Base-by-base conservation (phyloP, 2,329 filamentous ascomycete species). In the Cryphonectria japonica region DNA sequence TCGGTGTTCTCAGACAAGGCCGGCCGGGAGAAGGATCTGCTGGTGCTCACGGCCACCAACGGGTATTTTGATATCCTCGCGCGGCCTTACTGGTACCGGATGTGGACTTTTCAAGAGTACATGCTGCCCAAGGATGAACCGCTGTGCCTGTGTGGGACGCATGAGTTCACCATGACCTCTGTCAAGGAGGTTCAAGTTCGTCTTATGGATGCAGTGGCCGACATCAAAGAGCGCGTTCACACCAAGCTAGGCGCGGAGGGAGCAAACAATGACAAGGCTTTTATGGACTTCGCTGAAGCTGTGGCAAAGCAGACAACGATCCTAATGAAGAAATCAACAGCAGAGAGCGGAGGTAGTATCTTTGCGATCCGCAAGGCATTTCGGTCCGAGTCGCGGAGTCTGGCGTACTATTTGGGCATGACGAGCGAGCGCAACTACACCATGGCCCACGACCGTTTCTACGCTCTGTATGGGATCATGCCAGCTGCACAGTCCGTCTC, bases 81-180 rank as follows among this genome's bases (percentile, higher is more conserved):
- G 9, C 11, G n/a, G 32, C 37, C 60, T 3, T 69, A 69, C 50
- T 69, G 60, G 67, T 37, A 54, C 34, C 67, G 59, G 16, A 19
- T 69, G 41, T 69, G 67, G 61, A 69, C 67, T 4, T 69, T 64
- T 16, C 67, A 69, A 22, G 66, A 68, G 50, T 69, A 54, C 60
- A n/a, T 65, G 50, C n/a, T 69, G 37, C 67, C 67, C 34, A 41
- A n/a, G 14, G 50, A 43, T 19, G 67, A 59, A 7, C 59, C 67
- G 26, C 8, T 69, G 19, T 65, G 59, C 32, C 13, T 54, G 29
- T 69, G 67, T 14, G 67, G 67, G 37, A 50, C 39, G n/a, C 62
- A 65, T 13, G 39, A 46, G 14, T 46, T 65, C 37, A 22, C n/a
- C 29, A 59, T 59, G 65, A 19, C 19, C n/a, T 37, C 65, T 22